Conservation (phyloP, 345 rosid species). For the Syzygium oleosum region DNA sequence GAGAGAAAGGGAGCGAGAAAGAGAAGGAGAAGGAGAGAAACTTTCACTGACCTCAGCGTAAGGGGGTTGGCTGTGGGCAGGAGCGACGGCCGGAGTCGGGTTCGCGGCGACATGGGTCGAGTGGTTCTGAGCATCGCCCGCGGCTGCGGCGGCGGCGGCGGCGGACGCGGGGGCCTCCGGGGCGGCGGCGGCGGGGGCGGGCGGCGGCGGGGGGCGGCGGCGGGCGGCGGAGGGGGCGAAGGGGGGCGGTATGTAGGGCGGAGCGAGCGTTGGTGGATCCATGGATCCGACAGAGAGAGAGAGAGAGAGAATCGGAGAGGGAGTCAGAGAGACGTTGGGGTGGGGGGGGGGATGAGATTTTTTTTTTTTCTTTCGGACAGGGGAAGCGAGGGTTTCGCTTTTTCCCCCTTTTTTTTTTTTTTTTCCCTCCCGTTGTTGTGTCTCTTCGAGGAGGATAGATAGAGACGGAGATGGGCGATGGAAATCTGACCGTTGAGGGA, state of each 20-base stretch:
- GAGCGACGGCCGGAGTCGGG: not conserved
- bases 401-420: not conserved
- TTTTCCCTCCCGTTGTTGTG: not conserved
- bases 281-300: not conserved
- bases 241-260: not conserved
- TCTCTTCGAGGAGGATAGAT: not conserved
- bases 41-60: slow-evolving; percentile 12
- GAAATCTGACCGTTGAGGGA: not conserved
- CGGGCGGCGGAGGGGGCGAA: not conserved
- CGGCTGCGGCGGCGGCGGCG: not conserved
- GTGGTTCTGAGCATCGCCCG: not conserved
- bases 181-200: not conserved
- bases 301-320: not conserved
- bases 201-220: not conserved
- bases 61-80: slow-evolving; percentile 9
- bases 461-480: not conserved
- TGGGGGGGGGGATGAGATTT: not conserved
- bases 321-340: not conserved
- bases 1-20: not conserved
- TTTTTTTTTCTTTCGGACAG: not conserved
- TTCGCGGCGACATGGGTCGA: not conserved
- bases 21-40: not conserved
- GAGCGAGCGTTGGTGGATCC: slow-evolving; percentile 1
- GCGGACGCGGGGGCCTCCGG: not conserved
- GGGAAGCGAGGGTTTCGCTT: not conserved